A percentile compares a stretch with the other conserved stretches of the same genome.
These are phyloP conservation scores for Elaeis guineensis DNA, from an alignment of 176 grass and related monocot genomes.

Conservation along the genomic window DNA sequence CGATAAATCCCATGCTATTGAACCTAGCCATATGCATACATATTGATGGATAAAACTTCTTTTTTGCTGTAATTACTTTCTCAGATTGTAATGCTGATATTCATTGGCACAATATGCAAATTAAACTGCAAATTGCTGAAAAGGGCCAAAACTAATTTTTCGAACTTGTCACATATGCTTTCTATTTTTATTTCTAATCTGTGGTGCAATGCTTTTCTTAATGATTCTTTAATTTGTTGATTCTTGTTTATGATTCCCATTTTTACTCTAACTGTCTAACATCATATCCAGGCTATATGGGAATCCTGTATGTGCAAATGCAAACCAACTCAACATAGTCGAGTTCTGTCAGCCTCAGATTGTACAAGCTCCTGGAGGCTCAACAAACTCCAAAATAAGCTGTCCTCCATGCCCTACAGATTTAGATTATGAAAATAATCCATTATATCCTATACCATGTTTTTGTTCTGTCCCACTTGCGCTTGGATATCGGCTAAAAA, in stretches of 20 bases:
- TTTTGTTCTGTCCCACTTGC: slow-evolving; percentile 32
- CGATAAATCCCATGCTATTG: too few species aligned
- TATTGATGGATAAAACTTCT: too few species aligned
- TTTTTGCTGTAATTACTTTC: too few species aligned
- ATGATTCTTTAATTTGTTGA: too few species aligned
- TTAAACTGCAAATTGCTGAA: too few species aligned
- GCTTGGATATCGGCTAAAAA: slow-evolving; percentile 60
- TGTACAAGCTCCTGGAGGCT: not conserved
- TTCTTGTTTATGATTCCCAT: not conserved
- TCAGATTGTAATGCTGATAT: too few species aligned
- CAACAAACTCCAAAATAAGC: slow-evolving; percentile 8
- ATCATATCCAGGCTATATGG: slow-evolving; percentile 46
- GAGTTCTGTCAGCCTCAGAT: slow-evolving; percentile 26
- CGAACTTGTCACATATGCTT: too few species aligned
- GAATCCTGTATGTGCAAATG: slow-evolving; percentile 44
- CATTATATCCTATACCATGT: slow-evolving; percentile 24
- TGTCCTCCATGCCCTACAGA: slow-evolving; percentile 22
- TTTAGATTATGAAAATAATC: slow-evolving; percentile 27
- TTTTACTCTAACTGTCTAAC: slow-evolving; percentile 5
- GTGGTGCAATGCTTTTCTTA: too few species aligned
- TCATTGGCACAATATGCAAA: too few species aligned
- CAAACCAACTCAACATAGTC: slow-evolving; percentile 32
- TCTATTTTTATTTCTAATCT: too few species aligned
- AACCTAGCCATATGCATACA: too few species aligned
- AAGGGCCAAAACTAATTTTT: too few species aligned